phyloP scores from a whole-genome alignment of 495 filamentous ascomycete species.

The Aeminium ludgeri region DNA sequence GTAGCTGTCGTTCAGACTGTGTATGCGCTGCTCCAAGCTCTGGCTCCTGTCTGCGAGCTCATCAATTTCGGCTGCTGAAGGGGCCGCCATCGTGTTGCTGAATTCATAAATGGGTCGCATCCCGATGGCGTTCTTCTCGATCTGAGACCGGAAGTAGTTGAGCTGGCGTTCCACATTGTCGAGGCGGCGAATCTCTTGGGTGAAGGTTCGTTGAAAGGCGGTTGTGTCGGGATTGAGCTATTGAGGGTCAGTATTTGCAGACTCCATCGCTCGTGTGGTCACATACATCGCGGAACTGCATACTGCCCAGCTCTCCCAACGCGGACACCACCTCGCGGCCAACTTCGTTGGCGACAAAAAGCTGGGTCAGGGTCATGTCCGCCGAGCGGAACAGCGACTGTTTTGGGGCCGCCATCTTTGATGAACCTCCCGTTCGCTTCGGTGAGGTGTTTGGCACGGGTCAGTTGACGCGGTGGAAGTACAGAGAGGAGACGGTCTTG shows the following conservation, averaged over 20 bases:
- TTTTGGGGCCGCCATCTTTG: constrained; percentile 38
- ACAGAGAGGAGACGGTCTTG: too few species aligned
- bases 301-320: constrained; percentile 82
- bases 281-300: constrained; percentile 93
- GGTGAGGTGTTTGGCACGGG: too few species aligned
- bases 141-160: constrained; percentile 84
- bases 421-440: background rate
- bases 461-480: too few species aligned
- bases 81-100: constrained; percentile 60
- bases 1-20: constrained; percentile 88
- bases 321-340: constrained; percentile 94
- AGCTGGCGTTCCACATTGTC: constrained; percentile 98
- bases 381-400: constrained; percentile 98
- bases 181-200: constrained; percentile 86
- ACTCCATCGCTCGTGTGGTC: background rate
- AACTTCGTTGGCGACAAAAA: constrained; percentile 97
- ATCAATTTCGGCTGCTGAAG: constrained; percentile 84
- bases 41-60: constrained; percentile 83
- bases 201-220: constrained; percentile 94
- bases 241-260: constrained; percentile 15
- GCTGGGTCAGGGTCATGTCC: constrained; percentile 99
- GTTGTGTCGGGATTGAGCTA: constrained; percentile 83
- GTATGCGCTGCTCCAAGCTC: constrained; percentile 77
- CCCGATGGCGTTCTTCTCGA: constrained; percentile 75
- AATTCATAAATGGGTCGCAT: constrained; percentile 77